These are phyloP conservation scores for Apiospora arundinis DNA, from an alignment of 2,329 filamentous ascomycete genomes.

Conservation along the genomic window DNA sequence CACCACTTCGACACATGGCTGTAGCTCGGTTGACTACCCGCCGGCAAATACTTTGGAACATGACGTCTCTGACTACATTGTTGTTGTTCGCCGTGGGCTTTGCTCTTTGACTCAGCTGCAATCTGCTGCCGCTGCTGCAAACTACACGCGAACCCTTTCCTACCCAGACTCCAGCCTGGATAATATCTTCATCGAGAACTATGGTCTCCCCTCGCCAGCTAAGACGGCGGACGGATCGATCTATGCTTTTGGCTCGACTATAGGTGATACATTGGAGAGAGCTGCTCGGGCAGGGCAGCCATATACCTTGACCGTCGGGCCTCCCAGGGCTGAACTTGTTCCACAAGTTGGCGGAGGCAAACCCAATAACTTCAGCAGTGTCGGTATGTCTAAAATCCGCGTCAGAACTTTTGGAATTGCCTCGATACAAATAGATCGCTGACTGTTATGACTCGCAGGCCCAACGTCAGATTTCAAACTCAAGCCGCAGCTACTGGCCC, in stretches of 20 bases:
- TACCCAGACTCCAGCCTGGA: background rate
- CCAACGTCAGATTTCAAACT: constrained; percentile 53
- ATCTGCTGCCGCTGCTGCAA: background rate
- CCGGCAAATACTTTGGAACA: background rate
- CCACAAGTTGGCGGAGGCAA: background rate
- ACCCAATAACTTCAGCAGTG: background rate
- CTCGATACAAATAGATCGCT: background rate
- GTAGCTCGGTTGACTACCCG: background rate
- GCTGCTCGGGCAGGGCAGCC: background rate
- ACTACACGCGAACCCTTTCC: background rate
- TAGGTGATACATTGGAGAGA: background rate
- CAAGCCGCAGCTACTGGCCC: constrained; percentile 55
- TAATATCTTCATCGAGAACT: background rate
- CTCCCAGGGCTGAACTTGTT: background rate
- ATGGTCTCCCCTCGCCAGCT: background rate
- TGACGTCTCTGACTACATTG: background rate
- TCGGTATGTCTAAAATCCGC: background rate
- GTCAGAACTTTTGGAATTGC: background rate
- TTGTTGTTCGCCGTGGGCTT: background rate
- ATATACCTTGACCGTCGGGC: background rate
- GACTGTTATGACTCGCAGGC: constrained; percentile 47
- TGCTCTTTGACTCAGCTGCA: background rate
- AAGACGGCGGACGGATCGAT: background rate
- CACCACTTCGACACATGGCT: background rate
- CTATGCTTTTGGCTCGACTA: background rate